Evolutionary conservation across 805 yeast species (phyloP), one percentile per base, ranked within the genome.

Genomic region (Lachancea waltii): DNA sequence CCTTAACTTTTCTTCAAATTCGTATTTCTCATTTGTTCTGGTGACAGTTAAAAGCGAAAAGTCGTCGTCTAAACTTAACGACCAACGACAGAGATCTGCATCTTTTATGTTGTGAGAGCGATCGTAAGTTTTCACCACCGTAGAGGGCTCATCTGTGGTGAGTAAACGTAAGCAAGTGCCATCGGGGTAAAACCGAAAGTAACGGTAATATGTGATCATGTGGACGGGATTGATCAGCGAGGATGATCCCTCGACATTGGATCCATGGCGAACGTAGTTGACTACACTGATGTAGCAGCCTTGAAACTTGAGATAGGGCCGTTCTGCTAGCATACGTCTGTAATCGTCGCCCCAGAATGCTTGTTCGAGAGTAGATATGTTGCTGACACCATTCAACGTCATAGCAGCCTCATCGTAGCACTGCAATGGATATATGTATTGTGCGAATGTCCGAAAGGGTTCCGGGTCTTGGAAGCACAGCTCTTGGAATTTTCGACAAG

Each of bases 121-220:
- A 7, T 54, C 54, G 36, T 83, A 68, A 36, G 63, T 64, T 3
- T 81, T 81, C 2, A 89, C 79, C 1, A 87, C 79, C 30, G 63
- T 58, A 2, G 60, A 56, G 0, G 97, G 97, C 50, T 84, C 90
- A 38, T 76, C 68, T 3, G 81, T 72, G 0, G 94, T 75, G 19
- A 85, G 69, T 20, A 84, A 69, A 53, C 82, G 75, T 30, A 84
- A 62, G 43, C 85, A 81, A 1, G 72, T 64, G 0, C 97, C 97
- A 52, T 83, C 82, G 0, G 80, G 79, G 55, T 71, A 83, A 53
- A 90, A 87, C 45, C 97, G 68, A 24, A 81, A 61, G 58, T 87
- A 92, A 45, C 98, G 66, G 56, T 85, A 90, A 54, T 90, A 90
- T 0, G 96, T 85, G 28, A 90, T 83, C 56, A 86, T 77, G 48